Percentiles rank a stretch among this genome's conserved stretches.
Conservation (phyloP, 2,329 filamentous ascomycete genomes). For the Aureobasidium subglaciale region DNA sequence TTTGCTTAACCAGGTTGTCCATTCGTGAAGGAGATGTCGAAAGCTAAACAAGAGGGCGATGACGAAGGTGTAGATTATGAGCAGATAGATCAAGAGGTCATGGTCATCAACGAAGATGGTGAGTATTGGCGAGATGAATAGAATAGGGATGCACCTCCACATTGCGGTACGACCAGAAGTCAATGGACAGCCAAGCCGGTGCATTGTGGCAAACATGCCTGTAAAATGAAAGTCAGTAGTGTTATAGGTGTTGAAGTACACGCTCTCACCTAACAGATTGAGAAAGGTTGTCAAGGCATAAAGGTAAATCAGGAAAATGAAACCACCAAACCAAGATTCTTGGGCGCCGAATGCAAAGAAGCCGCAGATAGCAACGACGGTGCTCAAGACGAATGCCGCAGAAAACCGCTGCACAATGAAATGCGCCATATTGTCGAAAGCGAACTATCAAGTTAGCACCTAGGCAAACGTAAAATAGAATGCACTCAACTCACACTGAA, state of each 20-base stretch:
- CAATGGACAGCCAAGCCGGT: constrained; percentile 16
- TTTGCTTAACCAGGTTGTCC: constrained; percentile 52
- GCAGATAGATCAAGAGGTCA: constrained; percentile 51
- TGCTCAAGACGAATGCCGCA: constrained; percentile 15
- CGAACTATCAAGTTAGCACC: constrained; percentile 5
- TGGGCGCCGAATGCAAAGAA: constrained; percentile 18
- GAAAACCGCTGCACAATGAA: constrained; percentile 18
- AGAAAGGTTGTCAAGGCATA: constrained; percentile 53
- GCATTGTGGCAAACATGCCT: constrained; percentile 18
- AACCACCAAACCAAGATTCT: constrained; percentile 29
- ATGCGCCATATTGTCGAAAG: constrained; percentile 19
- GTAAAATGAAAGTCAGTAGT: neutral
- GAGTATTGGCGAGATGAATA: constrained; percentile 51
- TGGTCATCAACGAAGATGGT: constrained; percentile 46
- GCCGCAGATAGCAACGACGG: constrained; percentile 17
- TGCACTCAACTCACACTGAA: constrained; percentile 19
- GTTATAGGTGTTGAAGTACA: too few relatives aligned
- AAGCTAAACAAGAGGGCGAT: constrained; percentile 45
- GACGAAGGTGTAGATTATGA: constrained; percentile 49
- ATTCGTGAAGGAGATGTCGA: constrained; percentile 48
- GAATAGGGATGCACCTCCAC: constrained; percentile 48
- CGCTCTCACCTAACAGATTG: constrained; percentile 37
- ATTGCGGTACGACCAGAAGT: constrained; percentile 50
- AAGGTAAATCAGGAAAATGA: constrained; percentile 55
- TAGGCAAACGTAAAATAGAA: too few relatives aligned